Evolutionary conservation across 352 stramenopile genomes (phyloP).

Genomic region (Plasmopara viticola): DNA sequence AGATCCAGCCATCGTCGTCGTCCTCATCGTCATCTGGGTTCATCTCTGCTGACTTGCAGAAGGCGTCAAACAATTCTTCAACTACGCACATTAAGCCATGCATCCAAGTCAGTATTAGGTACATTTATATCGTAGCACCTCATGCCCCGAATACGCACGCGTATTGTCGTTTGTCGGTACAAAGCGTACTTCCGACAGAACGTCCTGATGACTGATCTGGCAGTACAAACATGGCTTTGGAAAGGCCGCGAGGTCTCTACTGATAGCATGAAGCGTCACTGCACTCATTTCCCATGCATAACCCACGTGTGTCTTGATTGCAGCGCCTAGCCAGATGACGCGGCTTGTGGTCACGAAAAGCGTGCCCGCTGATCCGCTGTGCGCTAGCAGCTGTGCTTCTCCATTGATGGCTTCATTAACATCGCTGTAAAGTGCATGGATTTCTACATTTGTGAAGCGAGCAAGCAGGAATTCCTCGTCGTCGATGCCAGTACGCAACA

Average conservation of each 20-base stretch:
- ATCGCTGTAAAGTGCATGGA: constrained; percentile 31
- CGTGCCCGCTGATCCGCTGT: constrained; percentile 12
- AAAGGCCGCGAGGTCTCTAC: constrained; percentile 56
- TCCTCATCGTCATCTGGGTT: constrained; percentile 67
- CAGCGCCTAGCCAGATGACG: constrained; percentile 54
- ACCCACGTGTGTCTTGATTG: constrained; percentile 31
- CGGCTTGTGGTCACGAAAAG: constrained; percentile 43
- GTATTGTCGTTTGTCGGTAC: constrained; percentile 59
- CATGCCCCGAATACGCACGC: constrained; percentile 25
- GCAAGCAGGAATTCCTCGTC: constrained; percentile 62
- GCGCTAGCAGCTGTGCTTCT: constrained; percentile 15
- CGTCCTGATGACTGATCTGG: constrained; percentile 65
- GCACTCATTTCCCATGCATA: constrained; percentile 70
- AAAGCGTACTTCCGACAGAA: constrained; percentile 62
- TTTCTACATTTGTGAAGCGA: constrained; percentile 37
- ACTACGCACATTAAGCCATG: constrained; percentile 30
- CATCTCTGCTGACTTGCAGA: constrained; percentile 77
- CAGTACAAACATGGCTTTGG: constrained; percentile 72
- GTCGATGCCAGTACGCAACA: constrained; percentile 43
- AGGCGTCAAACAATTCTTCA: constrained; percentile 62
- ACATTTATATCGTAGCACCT: constrained; percentile 2
- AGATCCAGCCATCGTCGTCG: constrained; percentile 72
- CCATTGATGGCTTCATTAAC: constrained; percentile 14
- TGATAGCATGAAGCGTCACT: constrained; percentile 75
- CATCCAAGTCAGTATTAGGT: background rate